Conservation (phyloP, 83 land plant species). For the Isoetes engelmannii region DNA sequence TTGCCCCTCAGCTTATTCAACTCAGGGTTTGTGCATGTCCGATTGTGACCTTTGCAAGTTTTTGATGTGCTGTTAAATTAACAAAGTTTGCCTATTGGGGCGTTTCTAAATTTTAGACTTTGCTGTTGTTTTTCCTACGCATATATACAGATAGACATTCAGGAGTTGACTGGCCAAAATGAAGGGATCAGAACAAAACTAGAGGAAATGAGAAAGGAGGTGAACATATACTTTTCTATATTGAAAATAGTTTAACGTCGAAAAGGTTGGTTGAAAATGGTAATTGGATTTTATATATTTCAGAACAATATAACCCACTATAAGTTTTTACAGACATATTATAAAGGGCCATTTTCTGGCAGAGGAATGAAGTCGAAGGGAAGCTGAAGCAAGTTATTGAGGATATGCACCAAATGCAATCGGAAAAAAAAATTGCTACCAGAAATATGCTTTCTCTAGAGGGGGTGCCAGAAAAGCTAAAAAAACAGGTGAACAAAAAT, state of each 20-base stretch:
- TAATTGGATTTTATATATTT: not conserved
- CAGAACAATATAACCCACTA: not conserved
- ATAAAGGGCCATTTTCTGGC: not conserved
- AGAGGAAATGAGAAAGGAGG: constrained; percentile 5
- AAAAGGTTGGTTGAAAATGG: no score
- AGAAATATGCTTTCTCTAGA: constrained; percentile 2
- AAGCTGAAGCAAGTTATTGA: not conserved
- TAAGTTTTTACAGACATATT: not conserved
- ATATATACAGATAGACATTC: constrained; percentile 6
- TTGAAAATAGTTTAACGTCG: no score
- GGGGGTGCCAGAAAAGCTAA: constrained; percentile 24
- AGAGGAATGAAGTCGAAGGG: constrained; percentile 1
- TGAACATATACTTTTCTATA: not conserved
- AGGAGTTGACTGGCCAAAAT: not conserved
- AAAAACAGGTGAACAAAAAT: constrained; percentile 11
- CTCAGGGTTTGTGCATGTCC: constrained; percentile 12
- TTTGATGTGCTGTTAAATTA: no score
- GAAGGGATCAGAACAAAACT: not conserved
- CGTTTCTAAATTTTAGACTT: not conserved
- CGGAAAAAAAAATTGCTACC: constrained; percentile 5
- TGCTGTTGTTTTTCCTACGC: not conserved
- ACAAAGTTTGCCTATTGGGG: no score
- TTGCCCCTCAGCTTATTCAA: constrained; percentile 20
- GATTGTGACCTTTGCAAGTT: not conserved
- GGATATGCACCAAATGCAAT: not conserved